Evolutionary conservation across 768 basidiomycete genomes (phyloP), one percentile per base, ranked within the genome.

Genomic region (Brasilioporus rufonigricans): DNA sequence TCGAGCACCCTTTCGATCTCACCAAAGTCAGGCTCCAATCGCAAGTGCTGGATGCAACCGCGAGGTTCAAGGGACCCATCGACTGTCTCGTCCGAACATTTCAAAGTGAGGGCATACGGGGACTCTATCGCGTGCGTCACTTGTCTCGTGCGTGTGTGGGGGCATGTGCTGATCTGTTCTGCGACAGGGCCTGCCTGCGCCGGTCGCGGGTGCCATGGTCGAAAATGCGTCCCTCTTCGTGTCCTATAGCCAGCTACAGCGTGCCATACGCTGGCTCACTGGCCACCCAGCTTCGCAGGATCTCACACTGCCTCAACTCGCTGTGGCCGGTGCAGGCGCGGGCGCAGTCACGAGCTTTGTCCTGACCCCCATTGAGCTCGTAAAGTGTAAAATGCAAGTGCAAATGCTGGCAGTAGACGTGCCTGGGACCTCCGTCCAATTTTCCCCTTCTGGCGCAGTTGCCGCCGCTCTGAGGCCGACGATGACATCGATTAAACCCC

Each of bases 321-420:
- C 83, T 2, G 53, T 91, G 3, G 91, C 95, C 7, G 93, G 89
- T 12, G 91, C 84, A 0, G 89, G 88, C n/a, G 93, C 95, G 2
- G 96, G 96, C 4, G 78, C 86, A 14, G 74, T 86, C 11, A 88
- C 93, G 16, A 94, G 92, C 63, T 93, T 95, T 70, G 79, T 94
- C 48, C 74, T 98, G 27, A 97, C 94, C 0, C 95, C 95, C 1
- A 87, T 98, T 53, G 95, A 97, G 64, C 86, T 97, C 46, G 83
- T 98, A 55, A 97, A 98, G 73, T 97, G 93, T 76, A 92, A 93
- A 71, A 96, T 98, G 93, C 95, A 97, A 70, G 95, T 97, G 2
- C 93, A 96, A 67, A 87, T 92, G 82, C 83, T 96, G 21, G 73
- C 78, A 19, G 55, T 71, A 2, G 54, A 43, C 23, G 35, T 24